Evolutionary conservation across 331 rosid genomes (phyloP), one percentile per base, ranked within the genome.

Genomic region (Telfairia occidentalis): DNA sequence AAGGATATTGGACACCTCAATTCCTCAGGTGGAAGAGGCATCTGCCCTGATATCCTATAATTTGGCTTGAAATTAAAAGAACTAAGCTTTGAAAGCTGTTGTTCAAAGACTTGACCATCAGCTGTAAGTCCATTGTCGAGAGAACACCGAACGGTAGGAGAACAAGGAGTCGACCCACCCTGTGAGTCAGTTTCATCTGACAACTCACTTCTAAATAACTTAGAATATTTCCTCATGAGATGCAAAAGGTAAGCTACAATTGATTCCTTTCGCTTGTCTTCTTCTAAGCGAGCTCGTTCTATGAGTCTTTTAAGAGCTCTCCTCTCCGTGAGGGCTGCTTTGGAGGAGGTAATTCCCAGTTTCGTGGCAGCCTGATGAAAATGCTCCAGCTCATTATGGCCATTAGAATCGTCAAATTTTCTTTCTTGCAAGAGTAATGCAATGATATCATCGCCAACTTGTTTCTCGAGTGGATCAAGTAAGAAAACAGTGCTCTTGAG

Each of bases 171-270:
- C 57, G 98, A 92, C 74, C 98, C 70, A 34, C 70, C 90, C 80
- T 90, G 98, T 50, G 98, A 93, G 86, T 93, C 97, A 75, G 81
- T 90, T 76, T 93, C 98, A 74, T 93, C 97, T 1, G 86, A 81
- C 61, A 86, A 60, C 74, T 93, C 98, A 76, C 84, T 86, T 84
- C 92, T 89, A 83, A 93, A 93, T 83, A 89, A 80, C 82, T 93
- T 93, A 57, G 98, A 93, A 80, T 91, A 91, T 77, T 93, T 93
- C 86, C 97, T 89, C 90, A 93, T 89, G 40, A 93, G 97, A 82
- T 93, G 91, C 76, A 93, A 80, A 24, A 93, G 91, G 82, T 78
- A 93, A 53, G 97, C 98, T 83, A 93, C 94, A 76, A 88, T 93
- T 73, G 97, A 88, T 78, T 93, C 96, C 79, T 93, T 93, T 78